Conservation (phyloP, 164 flowering plant species). For the Berberis thunbergii region DNA sequence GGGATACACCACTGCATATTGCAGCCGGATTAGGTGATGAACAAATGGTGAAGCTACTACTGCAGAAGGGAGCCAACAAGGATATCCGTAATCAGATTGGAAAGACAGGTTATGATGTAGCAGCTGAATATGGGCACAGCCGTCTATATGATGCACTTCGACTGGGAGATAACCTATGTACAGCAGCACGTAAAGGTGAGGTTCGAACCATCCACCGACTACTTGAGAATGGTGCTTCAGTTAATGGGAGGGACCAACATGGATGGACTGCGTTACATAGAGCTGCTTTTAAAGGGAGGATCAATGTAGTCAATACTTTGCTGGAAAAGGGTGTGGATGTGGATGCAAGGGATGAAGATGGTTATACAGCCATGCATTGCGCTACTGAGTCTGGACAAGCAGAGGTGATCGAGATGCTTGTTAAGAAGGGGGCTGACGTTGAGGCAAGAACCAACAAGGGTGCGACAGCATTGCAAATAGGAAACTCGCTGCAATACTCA, state of each 20-base stretch:
- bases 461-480: constrained; percentile 44
- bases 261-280: constrained; percentile 74
- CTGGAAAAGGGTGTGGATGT: constrained; percentile 45
- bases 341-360: constrained; percentile 58
- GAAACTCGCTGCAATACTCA: constrained; percentile 40
- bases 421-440: constrained; percentile 58
- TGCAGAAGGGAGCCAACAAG: constrained; percentile 64
- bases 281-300: constrained; percentile 51
- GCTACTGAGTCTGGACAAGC: constrained; percentile 56
- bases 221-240: constrained; percentile 46
- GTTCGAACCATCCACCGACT: constrained; percentile 33
- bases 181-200: constrained; percentile 60
- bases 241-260: constrained; percentile 59
- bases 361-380: constrained; percentile 66
- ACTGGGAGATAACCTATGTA: constrained; percentile 49
- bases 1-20: constrained; percentile 52
- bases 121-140: constrained; percentile 46
- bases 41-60: constrained; percentile 47
- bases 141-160: constrained; percentile 45
- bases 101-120: constrained; percentile 55
- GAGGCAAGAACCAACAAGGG: constrained; percentile 54
- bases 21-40: constrained; percentile 57
- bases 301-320: constrained; percentile 29
- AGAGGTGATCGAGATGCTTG: constrained; percentile 48
- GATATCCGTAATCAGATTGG: constrained; percentile 42